Percentiles rank a stretch among this genome's conserved stretches.
phyloP scores from a whole-genome alignment of 352 stramenopile species.

The Aphanomyces cochlioides region DNA sequence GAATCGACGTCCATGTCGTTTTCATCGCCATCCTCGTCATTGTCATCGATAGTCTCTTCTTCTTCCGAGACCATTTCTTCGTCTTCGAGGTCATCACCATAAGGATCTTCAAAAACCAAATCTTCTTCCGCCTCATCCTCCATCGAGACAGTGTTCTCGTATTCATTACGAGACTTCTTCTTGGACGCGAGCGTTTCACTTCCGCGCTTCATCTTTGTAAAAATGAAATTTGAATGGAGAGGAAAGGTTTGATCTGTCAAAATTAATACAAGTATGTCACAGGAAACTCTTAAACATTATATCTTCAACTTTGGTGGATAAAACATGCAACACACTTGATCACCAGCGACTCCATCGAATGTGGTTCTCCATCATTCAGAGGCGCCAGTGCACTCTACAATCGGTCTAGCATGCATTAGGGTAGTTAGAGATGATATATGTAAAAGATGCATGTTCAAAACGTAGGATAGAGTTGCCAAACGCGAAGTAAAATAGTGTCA shows the following conservation, averaged over 20 bases:
- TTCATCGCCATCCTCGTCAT: conserved; percentile 50
- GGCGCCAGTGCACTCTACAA: no score
- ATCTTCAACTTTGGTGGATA: neutral
- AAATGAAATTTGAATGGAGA: conserved; percentile 27
- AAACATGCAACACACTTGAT: neutral
- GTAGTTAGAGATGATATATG: no score
- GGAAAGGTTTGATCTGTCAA: conserved; percentile 11
- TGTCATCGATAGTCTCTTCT: conserved; percentile 56
- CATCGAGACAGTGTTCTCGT: conserved; percentile 33
- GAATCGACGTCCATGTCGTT: conserved; percentile 59
- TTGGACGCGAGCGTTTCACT: conserved; percentile 14
- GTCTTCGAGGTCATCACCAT: conserved; percentile 86
- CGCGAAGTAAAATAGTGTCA: no score
- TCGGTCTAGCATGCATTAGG: no score
- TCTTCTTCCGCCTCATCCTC: conserved; percentile 50
- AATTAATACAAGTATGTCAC: neutral
- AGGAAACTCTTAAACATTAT: neutral
- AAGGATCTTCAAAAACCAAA: conserved; percentile 86
- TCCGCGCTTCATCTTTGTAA: conserved; percentile 63
- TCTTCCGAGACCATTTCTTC: conserved; percentile 87
- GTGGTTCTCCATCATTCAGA: no score
- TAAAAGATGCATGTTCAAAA: no score
- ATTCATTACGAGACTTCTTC: conserved; percentile 53
- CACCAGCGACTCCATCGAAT: no score
- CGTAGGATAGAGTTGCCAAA: no score